Base-by-base conservation (phyloP, 176 grass and related monocot genomes). In the Canna indica region DNA sequence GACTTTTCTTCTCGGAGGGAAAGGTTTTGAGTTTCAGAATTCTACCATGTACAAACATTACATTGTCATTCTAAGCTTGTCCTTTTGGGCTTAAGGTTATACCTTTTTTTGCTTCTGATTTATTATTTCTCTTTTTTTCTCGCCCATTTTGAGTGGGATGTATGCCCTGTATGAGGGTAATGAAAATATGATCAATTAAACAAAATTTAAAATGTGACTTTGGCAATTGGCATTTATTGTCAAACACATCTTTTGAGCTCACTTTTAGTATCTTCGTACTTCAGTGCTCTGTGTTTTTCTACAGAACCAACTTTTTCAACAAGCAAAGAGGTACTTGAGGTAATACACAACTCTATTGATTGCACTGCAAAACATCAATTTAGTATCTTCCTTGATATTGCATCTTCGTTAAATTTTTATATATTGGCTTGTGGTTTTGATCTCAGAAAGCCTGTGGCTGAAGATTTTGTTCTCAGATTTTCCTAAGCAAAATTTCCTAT, bases 181-280 rank as follows among this genome's bases (percentile, higher is more conserved):
- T 84, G 57, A 82, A 10, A 84, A 74, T 69, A 80, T 80, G 65
- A 82, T 75, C 57, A 87, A 80, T 87, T 70, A 82, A 86, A n/a
- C n/a, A 77, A 80, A 68, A 83, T 82, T 82, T 73, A 85, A 56
- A 31, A 17, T 20, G 57, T 63, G 68, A 17, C 30, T 53, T 2
- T 4, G 46, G 1, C 70, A 32, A 67, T 39, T 78, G 38, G 22
- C 63, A 57, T 17, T 44, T 5, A 67, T 60, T 69, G 22, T 54
- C 30, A 50, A 44, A 7, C 20, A 54, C n/a, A 54, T n/a, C 20
- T 54, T 54, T 54, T n/a, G 16, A 54, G 50, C 50, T 54, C 20
- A n/a, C 50, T 54, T 80, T 80, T 70, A 74, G 74, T 63, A n/a
- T n/a, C n/a, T n/a, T n/a, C 73, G 80, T 54, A 25, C 50, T 25